phyloP scores from a whole-genome alignment of 495 filamentous ascomycete genomes.

The Tirmania nivea region DNA sequence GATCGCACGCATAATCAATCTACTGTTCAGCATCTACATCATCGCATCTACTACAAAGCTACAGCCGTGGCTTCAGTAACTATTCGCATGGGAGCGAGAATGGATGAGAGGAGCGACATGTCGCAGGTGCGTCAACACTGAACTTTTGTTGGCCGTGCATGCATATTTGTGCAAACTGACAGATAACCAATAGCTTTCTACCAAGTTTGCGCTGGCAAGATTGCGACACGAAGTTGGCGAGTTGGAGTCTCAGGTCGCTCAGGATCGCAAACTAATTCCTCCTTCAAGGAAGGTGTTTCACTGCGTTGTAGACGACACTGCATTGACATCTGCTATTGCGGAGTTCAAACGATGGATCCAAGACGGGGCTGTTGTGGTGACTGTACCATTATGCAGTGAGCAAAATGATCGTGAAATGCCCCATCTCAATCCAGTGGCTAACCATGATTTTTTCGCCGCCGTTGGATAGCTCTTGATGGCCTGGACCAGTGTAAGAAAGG shows the following conservation, averaged over 20 bases:
- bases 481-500: constrained; percentile 34
- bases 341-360: constrained; percentile 47
- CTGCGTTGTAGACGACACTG: constrained; percentile 55
- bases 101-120: too few relatives aligned
- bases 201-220: background rate
- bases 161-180: too few relatives aligned
- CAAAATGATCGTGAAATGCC: background rate
- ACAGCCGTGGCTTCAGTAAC: too few relatives aligned
- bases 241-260: constrained; percentile 8
- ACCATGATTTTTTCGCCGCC: constrained; percentile 1
- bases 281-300: constrained; percentile 42
- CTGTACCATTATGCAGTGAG: constrained; percentile 49
- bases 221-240: background rate
- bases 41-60: too few relatives aligned
- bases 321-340: constrained; percentile 44
- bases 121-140: too few relatives aligned
- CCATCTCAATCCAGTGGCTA: constrained; percentile 3
- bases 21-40: too few relatives aligned
- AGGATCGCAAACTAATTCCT: constrained; percentile 9
- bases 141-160: too few relatives aligned
- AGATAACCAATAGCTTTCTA: background rate
- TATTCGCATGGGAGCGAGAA: too few relatives aligned
- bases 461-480: constrained; percentile 16
- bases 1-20: too few relatives aligned
- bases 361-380: constrained; percentile 39